Evolutionary conservation across 1,139 yeast species (phyloP).

Genomic region (Fermentozyma sake): DNA sequence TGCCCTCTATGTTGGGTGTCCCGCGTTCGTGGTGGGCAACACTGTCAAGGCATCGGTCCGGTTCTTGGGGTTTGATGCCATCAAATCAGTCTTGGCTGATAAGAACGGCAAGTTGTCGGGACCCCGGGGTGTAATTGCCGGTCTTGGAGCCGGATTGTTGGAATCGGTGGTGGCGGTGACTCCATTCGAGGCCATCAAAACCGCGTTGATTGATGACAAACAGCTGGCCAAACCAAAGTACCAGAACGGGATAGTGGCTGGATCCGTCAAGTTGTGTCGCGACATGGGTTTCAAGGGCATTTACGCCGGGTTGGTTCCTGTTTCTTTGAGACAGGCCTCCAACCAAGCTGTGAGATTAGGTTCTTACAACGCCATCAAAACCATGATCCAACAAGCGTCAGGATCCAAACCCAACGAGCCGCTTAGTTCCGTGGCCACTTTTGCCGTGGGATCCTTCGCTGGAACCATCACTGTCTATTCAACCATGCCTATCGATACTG

Average conservation of each 20-base stretch:
- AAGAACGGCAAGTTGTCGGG: constrained; percentile 84
- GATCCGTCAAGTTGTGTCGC: constrained; percentile 56
- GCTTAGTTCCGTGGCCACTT: constrained; percentile 73
- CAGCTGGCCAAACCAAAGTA: constrained; percentile 74
- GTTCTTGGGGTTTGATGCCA: constrained; percentile 86
- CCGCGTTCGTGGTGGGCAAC: constrained; percentile 93
- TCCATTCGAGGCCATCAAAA: constrained; percentile 94
- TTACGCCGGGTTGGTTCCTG: constrained; percentile 88
- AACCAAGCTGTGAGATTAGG: constrained; percentile 94
- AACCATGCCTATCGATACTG: constrained; percentile 97
- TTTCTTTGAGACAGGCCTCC: constrained; percentile 91
- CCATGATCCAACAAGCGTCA: constrained; percentile 69
- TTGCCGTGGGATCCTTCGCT: constrained; percentile 87
- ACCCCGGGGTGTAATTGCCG: constrained; percentile 89
- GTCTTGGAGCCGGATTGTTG: constrained; percentile 91
- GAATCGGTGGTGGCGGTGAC: constrained; percentile 94
- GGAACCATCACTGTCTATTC: constrained; percentile 92
- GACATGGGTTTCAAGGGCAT: constrained; percentile 83
- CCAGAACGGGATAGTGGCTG: constrained; percentile 60
- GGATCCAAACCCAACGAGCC: constrained; percentile 68
- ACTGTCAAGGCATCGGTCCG: constrained; percentile 94
- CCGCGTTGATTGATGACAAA: constrained; percentile 91
- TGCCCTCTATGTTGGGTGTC: constrained; percentile 92
- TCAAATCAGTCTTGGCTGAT: constrained; percentile 73
- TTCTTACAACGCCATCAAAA: constrained; percentile 83